These are phyloP conservation scores for Plasmodium yoelii DNA, from an alignment of 169 alveolate species.

Conservation along the genomic window DNA sequence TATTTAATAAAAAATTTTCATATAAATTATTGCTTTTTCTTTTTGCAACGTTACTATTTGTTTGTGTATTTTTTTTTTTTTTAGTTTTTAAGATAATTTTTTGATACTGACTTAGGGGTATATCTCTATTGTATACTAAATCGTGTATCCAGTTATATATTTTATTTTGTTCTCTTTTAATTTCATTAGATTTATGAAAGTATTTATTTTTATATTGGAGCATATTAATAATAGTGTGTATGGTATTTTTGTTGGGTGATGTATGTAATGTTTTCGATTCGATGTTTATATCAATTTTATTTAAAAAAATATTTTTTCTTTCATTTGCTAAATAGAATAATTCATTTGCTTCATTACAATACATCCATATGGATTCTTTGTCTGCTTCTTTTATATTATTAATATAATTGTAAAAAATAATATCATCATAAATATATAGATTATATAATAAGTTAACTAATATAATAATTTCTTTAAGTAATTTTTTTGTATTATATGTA, in stretches of 20 bases:
- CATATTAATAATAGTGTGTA: constrained; percentile 9
- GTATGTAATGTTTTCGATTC: neutral
- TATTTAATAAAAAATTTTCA: no score
- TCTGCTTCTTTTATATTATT: constrained; percentile 70
- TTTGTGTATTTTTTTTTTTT: neutral
- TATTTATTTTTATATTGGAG: constrained; percentile 19
- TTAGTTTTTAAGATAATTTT: constrained; percentile 15
- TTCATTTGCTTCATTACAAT: constrained; percentile 75
- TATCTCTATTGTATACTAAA: constrained; percentile 46
- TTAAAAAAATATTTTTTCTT: constrained; percentile 41
- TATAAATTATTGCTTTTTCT: neutral
- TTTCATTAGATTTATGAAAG: constrained; percentile 44
- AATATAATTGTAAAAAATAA: constrained; percentile 58
- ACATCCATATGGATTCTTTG: constrained; percentile 74
- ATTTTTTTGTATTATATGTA: constrained; percentile 56
- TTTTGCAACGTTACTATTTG: neutral
- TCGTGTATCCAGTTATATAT: constrained; percentile 61
- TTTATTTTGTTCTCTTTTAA: constrained; percentile 25
- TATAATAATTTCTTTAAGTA: constrained; percentile 61
- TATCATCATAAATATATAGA: constrained; percentile 40
- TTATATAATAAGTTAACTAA: constrained; percentile 43
- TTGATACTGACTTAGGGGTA: constrained; percentile 9
- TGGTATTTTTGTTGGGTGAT: constrained; percentile 3
- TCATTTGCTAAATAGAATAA: constrained; percentile 44
- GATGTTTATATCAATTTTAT: constrained; percentile 10